Evolutionary conservation across 192 early-diverging fungal species (phyloP).

Genomic region (Dimargaris cristalligena): DNA sequence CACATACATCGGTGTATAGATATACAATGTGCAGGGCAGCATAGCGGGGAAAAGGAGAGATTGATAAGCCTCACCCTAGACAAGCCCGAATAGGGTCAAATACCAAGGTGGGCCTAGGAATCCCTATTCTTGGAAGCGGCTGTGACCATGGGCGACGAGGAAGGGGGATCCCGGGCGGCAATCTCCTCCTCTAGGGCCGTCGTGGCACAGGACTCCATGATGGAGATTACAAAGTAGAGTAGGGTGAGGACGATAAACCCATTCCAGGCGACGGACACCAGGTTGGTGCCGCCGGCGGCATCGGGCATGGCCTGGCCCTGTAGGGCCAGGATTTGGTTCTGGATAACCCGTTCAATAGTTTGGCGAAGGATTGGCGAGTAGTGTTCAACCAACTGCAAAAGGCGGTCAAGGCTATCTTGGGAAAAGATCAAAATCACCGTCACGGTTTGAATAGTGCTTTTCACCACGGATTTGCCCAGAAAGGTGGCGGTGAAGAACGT

Average conservation of each 20-base stretch:
- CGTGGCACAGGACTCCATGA: slow-evolving; percentile 68
- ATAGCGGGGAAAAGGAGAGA: too few species aligned
- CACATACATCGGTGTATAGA: too few species aligned
- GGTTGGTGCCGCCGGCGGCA: slow-evolving; percentile 23
- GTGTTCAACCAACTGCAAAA: slow-evolving; percentile 35
- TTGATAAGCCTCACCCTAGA: too few species aligned
- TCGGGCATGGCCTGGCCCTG: slow-evolving; percentile 15
- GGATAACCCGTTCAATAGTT: slow-evolving; percentile 31
- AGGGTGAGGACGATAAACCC: slow-evolving; percentile 62
- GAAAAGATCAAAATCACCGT: slow-evolving; percentile 75
- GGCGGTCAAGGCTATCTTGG: slow-evolving; percentile 45
- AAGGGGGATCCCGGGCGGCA: too few species aligned
- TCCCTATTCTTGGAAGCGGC: too few species aligned
- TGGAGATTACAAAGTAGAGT: slow-evolving; percentile 64
- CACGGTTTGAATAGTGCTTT: slow-evolving; percentile 64
- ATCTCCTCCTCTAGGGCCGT: slow-evolving; percentile 41
- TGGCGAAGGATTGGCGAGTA: slow-evolving; percentile 40
- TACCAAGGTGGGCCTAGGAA: too few species aligned
- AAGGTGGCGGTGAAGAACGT: slow-evolving; percentile 95
- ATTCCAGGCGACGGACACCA: slow-evolving; percentile 62
- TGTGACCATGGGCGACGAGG: too few species aligned
- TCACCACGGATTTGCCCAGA: slow-evolving; percentile 81
- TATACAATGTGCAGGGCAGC: too few species aligned
- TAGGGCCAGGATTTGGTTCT: slow-evolving; percentile 16
- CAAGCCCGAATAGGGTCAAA: too few species aligned